Evolutionary conservation across 2,329 filamentous ascomycete genomes (phyloP).

Genomic region (Chaetomiaceae sp.): DNA sequence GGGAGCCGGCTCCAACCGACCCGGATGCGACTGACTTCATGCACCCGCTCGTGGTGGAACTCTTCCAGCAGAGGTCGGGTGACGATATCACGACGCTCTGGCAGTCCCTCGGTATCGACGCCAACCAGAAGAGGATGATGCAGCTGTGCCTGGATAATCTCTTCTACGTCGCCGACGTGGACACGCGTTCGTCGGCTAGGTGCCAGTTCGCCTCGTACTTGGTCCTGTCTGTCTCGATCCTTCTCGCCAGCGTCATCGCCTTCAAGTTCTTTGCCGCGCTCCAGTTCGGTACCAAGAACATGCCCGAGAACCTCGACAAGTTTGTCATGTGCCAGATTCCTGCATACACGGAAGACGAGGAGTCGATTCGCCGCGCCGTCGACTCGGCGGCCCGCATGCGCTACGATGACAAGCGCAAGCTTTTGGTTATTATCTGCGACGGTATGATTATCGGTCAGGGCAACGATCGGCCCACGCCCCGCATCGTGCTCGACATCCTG

Average conservation of each 20-base stretch:
- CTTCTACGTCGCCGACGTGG: conserved; percentile 88
- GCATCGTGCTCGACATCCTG: conserved; percentile 94
- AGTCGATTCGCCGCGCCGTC: conserved; percentile 92
- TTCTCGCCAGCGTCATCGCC: conserved; percentile 75
- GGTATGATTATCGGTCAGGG: conserved; percentile 99
- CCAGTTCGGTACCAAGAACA: conserved; percentile 85
- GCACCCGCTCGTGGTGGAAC: conserved; percentile 63
- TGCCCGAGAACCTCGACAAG: conserved; percentile 95
- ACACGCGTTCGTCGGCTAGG: conserved; percentile 79
- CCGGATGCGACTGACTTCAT: conserved; percentile 70
- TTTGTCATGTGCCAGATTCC: conserved; percentile 98
- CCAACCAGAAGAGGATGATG: conserved; percentile 60
- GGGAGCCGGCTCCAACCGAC: conserved; percentile 41
- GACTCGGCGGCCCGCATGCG: conserved; percentile 93
- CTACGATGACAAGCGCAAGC: conserved; percentile 97
- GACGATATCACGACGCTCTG: conserved; percentile 79
- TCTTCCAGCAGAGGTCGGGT: conserved; percentile 75
- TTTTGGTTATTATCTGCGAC: conserved; percentile 87
- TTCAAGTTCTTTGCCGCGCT: conserved; percentile 98
- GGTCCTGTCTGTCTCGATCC: conserved; percentile 74
- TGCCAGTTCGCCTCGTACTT: conserved; percentile 90
- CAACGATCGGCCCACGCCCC: conserved; percentile 90
- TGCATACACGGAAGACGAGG: conserved; percentile 97
- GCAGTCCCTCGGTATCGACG: conserved; percentile 60
- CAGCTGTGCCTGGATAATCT: conserved; percentile 83